phyloP scores from a whole-genome alignment of 768 basidiomycete genomes.

The Suillus ampliporus region DNA sequence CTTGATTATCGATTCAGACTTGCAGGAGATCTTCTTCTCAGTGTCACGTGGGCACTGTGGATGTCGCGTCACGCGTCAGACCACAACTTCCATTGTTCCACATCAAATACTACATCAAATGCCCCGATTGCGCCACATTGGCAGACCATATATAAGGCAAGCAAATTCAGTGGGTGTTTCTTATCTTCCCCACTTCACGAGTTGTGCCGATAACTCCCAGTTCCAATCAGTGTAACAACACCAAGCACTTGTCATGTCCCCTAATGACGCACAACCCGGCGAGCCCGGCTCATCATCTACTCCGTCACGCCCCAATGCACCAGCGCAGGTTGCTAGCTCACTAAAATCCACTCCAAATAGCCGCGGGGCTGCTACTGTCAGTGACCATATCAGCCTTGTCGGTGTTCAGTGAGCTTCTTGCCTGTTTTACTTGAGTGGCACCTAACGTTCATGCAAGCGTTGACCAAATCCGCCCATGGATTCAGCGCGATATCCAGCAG shows the following conservation, averaged over 20 bases:
- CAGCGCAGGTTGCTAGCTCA: not conserved
- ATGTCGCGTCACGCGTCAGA: too few relatives aligned
- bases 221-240: not conserved
- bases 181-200: not conserved
- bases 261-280: too few relatives aligned
- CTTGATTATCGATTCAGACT: too few relatives aligned
- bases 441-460: not conserved
- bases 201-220: not conserved
- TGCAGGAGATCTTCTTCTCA: too few relatives aligned
- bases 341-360: not conserved
- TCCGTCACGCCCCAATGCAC: not conserved
- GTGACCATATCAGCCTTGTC: not conserved
- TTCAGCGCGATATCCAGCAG: not conserved
- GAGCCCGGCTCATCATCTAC: not conserved
- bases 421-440: not conserved
- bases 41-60: too few relatives aligned
- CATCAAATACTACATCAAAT: too few relatives aligned
- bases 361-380: not conserved
- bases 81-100: too few relatives aligned
- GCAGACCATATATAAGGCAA: not conserved
- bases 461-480: not conserved
- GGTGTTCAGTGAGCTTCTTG: not conserved
- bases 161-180: not conserved
- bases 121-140: not conserved
- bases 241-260: not conserved